Evolutionary conservation across 2,329 filamentous ascomycete species (phyloP).

Genomic region (Furcasterigmium sp.): DNA sequence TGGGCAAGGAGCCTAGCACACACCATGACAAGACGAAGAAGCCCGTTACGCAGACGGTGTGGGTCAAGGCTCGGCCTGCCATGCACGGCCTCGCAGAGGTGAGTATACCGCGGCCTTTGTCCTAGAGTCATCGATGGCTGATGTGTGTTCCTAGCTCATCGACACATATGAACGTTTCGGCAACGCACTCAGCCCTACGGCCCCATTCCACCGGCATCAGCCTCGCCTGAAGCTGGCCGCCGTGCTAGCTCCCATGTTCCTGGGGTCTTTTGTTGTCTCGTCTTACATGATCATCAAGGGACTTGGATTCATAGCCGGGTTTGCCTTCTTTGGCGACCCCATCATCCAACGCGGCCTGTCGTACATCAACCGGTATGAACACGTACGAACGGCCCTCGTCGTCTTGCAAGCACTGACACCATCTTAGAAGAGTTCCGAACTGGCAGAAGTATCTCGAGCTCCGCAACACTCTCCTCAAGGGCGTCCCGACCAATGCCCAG

Average conservation of each 20-base stretch:
- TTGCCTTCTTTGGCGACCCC: conserved; percentile 77
- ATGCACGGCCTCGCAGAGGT: conserved; percentile 54
- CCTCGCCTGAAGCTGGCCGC: conserved; percentile 50
- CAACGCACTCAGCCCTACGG: conserved; percentile 56
- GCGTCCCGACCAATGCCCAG: conserved; percentile 82
- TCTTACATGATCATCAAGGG: conserved; percentile 61
- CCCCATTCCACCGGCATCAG: conserved; percentile 51
- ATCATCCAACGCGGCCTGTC: conserved; percentile 55
- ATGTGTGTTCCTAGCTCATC: conserved; percentile 14
- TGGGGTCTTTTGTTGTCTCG: conserved; percentile 47
- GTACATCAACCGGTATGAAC: conserved; percentile 52
- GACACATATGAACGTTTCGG: conserved; percentile 48
- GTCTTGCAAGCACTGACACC: conserved; percentile 17
- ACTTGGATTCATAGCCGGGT: conserved; percentile 61
- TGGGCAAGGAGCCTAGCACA: conserved; percentile 40
- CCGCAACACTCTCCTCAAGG: conserved; percentile 71
- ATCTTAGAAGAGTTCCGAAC: conserved; percentile 47
- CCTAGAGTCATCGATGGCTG: not conserved
- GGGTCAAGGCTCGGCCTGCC: conserved; percentile 67
- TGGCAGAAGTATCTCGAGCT: conserved; percentile 74
- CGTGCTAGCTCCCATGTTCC: conserved; percentile 45
- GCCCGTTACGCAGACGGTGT: conserved; percentile 71
- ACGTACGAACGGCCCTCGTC: too few species aligned
- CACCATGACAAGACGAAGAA: conserved; percentile 72
- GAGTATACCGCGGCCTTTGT: conserved; percentile 8